A percentile compares a stretch with the other conserved stretches of the same genome.
Evolutionary conservation across 805 yeast genomes (phyloP).

Genomic region (Lachancea kluyveri): DNA sequence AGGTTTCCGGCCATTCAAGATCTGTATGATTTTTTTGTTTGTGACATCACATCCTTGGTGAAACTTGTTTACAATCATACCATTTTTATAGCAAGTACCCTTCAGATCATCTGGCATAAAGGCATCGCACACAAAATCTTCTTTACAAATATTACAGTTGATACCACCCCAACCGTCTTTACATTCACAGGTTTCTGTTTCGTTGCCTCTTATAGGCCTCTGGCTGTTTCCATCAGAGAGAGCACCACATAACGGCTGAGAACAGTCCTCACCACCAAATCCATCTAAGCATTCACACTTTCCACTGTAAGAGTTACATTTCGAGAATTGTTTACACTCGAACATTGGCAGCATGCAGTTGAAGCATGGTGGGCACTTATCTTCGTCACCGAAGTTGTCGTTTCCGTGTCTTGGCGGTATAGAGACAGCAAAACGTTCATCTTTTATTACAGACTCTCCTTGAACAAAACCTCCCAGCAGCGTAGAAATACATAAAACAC

Average conservation of each 20-base stretch:
- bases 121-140: slow-evolving; percentile 71
- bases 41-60: slow-evolving; percentile 96
- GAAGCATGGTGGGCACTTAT: slow-evolving; percentile 83
- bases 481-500: too few species aligned
- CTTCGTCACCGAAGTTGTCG: too few species aligned
- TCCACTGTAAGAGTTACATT: slow-evolving; percentile 85
- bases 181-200: slow-evolving; percentile 57
- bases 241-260: slow-evolving; percentile 82
- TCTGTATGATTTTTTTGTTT: slow-evolving; percentile 73
- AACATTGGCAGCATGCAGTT: slow-evolving; percentile 91
- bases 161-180: slow-evolving; percentile 88
- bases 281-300: slow-evolving; percentile 90
- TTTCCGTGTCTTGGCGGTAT: too few species aligned
- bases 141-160: slow-evolving; percentile 81
- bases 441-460: too few species aligned
- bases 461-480: too few species aligned
- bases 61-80: slow-evolving; percentile 70
- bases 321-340: slow-evolving; percentile 82
- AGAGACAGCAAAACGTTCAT: too few species aligned
- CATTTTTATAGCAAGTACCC: slow-evolving; percentile 87
- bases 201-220: slow-evolving; percentile 58
- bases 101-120: slow-evolving; percentile 80
- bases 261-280: slow-evolving; percentile 90
- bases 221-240: slow-evolving; percentile 43
- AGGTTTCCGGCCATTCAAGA: slow-evolving; percentile 75